Percentiles rank a stretch among this genome's conserved stretches.
Evolutionary conservation across 371 early-diverging fungal species (phyloP).

Genomic region (Mortierella sp.): DNA sequence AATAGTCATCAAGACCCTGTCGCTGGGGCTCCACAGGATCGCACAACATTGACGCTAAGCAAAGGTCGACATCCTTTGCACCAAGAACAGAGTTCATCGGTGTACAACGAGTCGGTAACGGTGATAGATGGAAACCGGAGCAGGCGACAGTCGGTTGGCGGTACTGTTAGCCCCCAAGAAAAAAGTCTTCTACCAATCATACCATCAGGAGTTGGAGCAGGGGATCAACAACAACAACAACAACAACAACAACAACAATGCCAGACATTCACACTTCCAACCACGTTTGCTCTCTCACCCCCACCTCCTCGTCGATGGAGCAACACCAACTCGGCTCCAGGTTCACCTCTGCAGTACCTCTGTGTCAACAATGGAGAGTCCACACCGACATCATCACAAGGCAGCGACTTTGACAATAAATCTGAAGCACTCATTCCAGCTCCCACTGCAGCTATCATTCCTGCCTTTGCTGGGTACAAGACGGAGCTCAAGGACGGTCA

Average conservation of each 20-base stretch:
- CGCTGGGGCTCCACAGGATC: background rate
- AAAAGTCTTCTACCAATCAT: slow-evolving; percentile 23
- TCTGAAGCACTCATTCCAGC: background rate
- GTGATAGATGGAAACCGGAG: background rate
- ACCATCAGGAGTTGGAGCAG: background rate
- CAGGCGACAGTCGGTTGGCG: background rate
- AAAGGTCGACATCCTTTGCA: background rate
- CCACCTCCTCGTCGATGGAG: slow-evolving; percentile 19
- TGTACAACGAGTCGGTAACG: background rate
- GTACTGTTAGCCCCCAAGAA: background rate
- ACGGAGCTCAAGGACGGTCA: background rate
- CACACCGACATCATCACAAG: background rate
- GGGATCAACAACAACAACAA: background rate
- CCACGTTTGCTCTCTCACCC: slow-evolving; percentile 17
- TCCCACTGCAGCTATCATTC: background rate
- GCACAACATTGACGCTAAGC: too few relatives aligned
- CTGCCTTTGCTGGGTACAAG: slow-evolving; percentile 12
- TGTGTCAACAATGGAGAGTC: slow-evolving; percentile 22
- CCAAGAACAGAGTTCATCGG: background rate
- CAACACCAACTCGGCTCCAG: slow-evolving; percentile 13
- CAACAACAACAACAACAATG: background rate
- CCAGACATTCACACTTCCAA: background rate
- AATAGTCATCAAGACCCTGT: background rate
- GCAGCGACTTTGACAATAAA: background rate
- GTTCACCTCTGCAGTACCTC: slow-evolving; percentile 44